Evolutionary conservation across 768 basidiomycete species (phyloP), one percentile per base, ranked within the genome.

Genomic region (Lactarius sp.): DNA sequence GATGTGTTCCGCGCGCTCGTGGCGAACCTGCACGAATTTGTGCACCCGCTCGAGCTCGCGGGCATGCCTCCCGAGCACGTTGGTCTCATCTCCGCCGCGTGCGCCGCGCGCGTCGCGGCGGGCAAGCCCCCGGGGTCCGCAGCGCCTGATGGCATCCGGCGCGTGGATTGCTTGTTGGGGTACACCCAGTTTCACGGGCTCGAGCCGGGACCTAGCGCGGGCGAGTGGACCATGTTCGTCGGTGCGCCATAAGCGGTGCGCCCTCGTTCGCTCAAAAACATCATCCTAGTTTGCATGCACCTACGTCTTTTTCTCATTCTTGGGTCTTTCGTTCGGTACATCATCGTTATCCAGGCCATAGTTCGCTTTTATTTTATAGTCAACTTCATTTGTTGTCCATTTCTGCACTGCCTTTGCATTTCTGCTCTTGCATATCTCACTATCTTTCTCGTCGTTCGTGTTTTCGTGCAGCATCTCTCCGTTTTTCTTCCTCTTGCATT

Each of bases 1-100:
- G 84, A 87, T 73, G 77, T 88, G 22, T 75, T 86, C 14, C 63
- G 72, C 33, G 78, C 77, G 51, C 74, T 87, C 50, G 71, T 75
- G 58, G 69, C 72, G 47, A 81, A 80, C 55, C 83, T 86, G 57
- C 64, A 66, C 18, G 59, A 73, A 69, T 66, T 57, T 60, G 69
- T 77, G 50, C 59, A 58, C 5, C 9, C 41, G 46, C 61, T 69
- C 1, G 77, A 78, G 68, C 65, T 71, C 27, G 53, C 60, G 7
- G 58, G 54, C 20, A 69, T 76, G 63, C 52, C 69, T 34, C 51
- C 54, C 9, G 67, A 66, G 18, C 66, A 69, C 44, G 52, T 55
- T 3, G 5, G 4, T 7, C 16, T 39, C 10, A 22, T 60, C 18
- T 6, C 34, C 7, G 41, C 59, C 44, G 65, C 54, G 31, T 73